These are phyloP conservation scores for Crinitomyces ghanaensis DNA, from an alignment of 805 yeast species.

Conservation along the genomic window DNA sequence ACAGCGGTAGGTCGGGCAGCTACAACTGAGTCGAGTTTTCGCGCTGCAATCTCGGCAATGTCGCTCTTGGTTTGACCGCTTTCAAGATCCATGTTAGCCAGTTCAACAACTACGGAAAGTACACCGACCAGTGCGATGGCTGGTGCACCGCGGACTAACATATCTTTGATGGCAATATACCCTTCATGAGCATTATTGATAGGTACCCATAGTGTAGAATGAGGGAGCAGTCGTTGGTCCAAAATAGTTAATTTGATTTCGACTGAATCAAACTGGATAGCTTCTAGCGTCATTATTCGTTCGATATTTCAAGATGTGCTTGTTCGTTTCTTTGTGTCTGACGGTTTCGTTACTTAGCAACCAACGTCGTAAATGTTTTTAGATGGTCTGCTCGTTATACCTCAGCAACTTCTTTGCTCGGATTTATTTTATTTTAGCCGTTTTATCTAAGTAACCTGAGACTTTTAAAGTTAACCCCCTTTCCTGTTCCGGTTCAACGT, in stretches of 20 bases:
- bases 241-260: conserved; percentile 43
- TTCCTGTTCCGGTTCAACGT: too few relatives aligned
- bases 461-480: too few relatives aligned
- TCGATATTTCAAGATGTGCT: too few relatives aligned
- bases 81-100: conserved; percentile 21
- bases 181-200: conserved; percentile 64
- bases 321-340: too few relatives aligned
- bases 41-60: conserved; percentile 25
- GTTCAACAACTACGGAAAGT: conserved; percentile 69
- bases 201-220: conserved; percentile 54
- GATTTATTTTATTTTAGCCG: too few relatives aligned
- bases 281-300: conserved; percentile 45
- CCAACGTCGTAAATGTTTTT: too few relatives aligned
- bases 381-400: conserved; percentile 1
- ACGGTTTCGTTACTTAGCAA: too few relatives aligned
- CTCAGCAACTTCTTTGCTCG: too few relatives aligned
- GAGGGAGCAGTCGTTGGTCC: conserved; percentile 79
- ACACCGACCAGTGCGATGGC: conserved; percentile 95
- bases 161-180: conserved; percentile 65
- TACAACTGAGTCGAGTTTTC: conserved; percentile 52
- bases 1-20: conserved; percentile 94
- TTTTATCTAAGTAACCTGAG: too few relatives aligned
- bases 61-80: conserved; percentile 8
- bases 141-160: conserved; percentile 98
- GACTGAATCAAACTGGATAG: conserved; percentile 52